Evolutionary conservation across 352 stramenopile genomes (phyloP).

Genomic region (Achlya hypogyna): DNA sequence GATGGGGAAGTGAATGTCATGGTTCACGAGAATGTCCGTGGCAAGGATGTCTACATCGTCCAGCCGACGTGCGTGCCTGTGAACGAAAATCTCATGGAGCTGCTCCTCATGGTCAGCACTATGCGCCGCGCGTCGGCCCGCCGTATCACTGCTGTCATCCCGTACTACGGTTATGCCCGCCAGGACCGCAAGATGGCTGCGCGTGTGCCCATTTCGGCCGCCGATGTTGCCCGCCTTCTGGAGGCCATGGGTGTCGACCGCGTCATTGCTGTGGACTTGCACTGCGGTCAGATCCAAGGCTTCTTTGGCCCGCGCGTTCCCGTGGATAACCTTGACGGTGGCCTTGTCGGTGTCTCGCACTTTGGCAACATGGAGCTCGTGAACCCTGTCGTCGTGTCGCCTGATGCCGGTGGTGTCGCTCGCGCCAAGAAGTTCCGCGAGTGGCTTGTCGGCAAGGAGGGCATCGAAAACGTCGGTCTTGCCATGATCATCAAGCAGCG

Average conservation of each 20-base stretch:
- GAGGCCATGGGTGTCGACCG: conserved; percentile 84
- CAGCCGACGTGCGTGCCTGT: conserved; percentile 98
- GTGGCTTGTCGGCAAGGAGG: conserved; percentile 95
- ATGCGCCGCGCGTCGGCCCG: conserved; percentile 96
- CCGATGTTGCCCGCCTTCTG: conserved; percentile 75
- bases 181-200: conserved; percentile 87
- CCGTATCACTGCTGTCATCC: conserved; percentile 98
- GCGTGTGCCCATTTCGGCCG: conserved; percentile 96
- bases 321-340: conserved; percentile 98
- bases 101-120: conserved; percentile 96
- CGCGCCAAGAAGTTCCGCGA: conserved; percentile 99
- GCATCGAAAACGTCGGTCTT: conserved; percentile 94
- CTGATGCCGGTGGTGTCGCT: conserved; percentile 98
- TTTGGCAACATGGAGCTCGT: conserved; percentile 96
- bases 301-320: conserved; percentile 99
- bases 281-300: conserved; percentile 89
- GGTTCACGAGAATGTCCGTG: conserved; percentile 99
- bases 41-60: conserved; percentile 99
- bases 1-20: conserved; percentile 99
- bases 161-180: conserved; percentile 90
- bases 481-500: conserved; percentile 99
- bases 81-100: conserved; percentile 99
- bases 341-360: conserved; percentile 91
- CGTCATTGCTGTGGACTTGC: conserved; percentile 81
- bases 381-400: conserved; percentile 99